Evolutionary conservation across 768 basidiomycete genomes (phyloP), one percentile per base, ranked within the genome.

Genomic region (Aureoboletus auriporus): DNA sequence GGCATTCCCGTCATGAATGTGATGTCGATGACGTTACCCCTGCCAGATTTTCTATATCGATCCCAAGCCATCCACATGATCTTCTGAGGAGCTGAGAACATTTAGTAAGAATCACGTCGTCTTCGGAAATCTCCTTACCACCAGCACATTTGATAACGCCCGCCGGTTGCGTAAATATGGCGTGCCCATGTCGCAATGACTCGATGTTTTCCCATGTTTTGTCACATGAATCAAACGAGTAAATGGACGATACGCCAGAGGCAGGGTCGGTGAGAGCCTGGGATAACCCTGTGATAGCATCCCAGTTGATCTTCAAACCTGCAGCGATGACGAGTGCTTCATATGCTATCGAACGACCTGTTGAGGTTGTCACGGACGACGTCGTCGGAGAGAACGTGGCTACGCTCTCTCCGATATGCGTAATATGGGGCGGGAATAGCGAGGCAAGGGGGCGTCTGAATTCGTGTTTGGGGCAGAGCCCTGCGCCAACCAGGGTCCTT

Each of bases 31-130:
- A 78, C 73, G 42, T 76, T 73, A 13, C 70, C 64, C 16, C 86
- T 77, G 3, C 75, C 74, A 9, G 86, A 86, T 61, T 67, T 74
- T 48, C 76, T 75, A 64, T 77, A 91, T 41, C 83, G 73, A 62
- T 93, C 89, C 89, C 89, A 92, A 39, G 89, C 88, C 88, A 93
- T 91, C 91, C 92, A 95, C 89, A 95, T 93, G 46, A 93, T 88
- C 69, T 94, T 93, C 63, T 92, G 89, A 16, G 89, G 87, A 13
- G 85, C 87, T 89, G 55, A 17, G 36, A 34, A n/a, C 31, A 17
- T 31, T 52, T 5, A 58, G 55, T 16, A 44, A 43, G 20, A 39
- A 36, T 4, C 28, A 33, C 41, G 37, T 20, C 14, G 20, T 17
- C 34, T 47, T 6, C 1, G 10, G 28, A 30, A 26, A 29, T 11